Conservation (phyloP, 768 basidiomycete genomes). For the Pulveroboletus sp. region DNA sequence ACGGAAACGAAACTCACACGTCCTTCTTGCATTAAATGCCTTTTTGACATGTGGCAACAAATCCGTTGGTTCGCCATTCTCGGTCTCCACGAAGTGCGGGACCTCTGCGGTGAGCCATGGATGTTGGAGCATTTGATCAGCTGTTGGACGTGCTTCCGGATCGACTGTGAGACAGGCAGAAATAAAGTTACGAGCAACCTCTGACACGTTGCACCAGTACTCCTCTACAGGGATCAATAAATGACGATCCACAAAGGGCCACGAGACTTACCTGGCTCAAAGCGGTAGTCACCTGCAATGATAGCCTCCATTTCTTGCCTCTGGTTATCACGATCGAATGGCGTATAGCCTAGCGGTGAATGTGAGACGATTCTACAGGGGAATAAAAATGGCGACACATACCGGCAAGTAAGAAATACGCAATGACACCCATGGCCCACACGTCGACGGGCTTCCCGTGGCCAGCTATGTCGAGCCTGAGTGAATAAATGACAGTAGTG, state of each 20-base stretch:
- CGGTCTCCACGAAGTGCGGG: constrained; percentile 64
- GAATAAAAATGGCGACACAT: not conserved
- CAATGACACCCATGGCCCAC: constrained; percentile 98
- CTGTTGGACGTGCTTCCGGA: constrained; percentile 74
- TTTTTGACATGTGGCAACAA: constrained; percentile 86
- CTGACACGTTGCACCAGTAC: constrained; percentile 84
- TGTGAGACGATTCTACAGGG: not conserved
- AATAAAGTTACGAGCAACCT: constrained; percentile 82
- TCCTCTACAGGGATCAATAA: constrained; percentile 42
- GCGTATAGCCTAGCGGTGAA: constrained; percentile 69
- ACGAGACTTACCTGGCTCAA: constrained; percentile 53
- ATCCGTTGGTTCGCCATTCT: constrained; percentile 59
- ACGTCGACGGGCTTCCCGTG: constrained; percentile 94
- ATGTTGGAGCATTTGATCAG: constrained; percentile 67
- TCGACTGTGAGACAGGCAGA: constrained; percentile 79
- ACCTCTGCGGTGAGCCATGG: constrained; percentile 56
- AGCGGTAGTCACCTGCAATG: constrained; percentile 87
- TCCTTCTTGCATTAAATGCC: constrained; percentile 82
- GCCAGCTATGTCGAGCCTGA: constrained; percentile 49
- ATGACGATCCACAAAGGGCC: not conserved
- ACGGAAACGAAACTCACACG: constrained; percentile 51
- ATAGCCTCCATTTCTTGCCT: constrained; percentile 94
- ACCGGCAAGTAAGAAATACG: constrained; percentile 89
- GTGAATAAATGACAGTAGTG: not conserved
- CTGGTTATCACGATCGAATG: constrained; percentile 90